Percentiles rank a stretch among this genome's conserved stretches.
Conservation (phyloP, 768 basidiomycete genomes). For the Serendipita sp. region DNA sequence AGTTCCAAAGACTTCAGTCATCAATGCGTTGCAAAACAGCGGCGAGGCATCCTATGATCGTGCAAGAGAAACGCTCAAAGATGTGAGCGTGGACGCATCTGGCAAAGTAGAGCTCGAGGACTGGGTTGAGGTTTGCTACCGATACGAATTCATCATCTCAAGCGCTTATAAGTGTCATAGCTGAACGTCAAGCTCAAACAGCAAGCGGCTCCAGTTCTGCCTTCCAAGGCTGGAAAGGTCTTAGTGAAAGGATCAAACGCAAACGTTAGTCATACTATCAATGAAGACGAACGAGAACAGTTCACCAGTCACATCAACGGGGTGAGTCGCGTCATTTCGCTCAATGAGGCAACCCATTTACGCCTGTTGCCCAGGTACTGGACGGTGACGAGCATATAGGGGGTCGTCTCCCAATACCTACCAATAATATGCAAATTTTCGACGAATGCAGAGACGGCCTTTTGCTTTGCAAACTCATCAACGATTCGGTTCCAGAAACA, state of each 20-base stretch:
- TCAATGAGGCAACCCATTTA: neutral
- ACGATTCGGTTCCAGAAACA: conserved; percentile 98
- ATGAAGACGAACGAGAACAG: conserved; percentile 87
- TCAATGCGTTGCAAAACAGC: conserved; percentile 59
- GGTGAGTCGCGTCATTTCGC: conserved; percentile 32
- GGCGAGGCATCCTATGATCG: conserved; percentile 81
- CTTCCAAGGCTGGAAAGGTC: conserved; percentile 73
- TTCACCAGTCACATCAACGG: conserved; percentile 99
- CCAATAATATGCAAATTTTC: conserved; percentile 95
- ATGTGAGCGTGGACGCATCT: conserved; percentile 85
- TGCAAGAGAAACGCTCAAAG: conserved; percentile 79
- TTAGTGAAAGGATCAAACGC: conserved; percentile 90
- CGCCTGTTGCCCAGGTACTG: conserved; percentile 45
- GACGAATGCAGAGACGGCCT: conserved; percentile 94
- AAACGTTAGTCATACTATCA: conserved; percentile 93
- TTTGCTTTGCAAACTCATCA: conserved; percentile 95
- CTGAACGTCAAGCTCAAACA: conserved; percentile 61
- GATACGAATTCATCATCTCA: neutral
- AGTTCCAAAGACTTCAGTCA: conserved; percentile 64
- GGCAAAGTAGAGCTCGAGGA: conserved; percentile 96
- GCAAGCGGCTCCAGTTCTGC: conserved; percentile 25
- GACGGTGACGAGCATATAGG: conserved; percentile 80
- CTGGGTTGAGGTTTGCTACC: conserved; percentile 78
- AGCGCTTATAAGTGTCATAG: conserved; percentile 23
- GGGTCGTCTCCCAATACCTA: conserved; percentile 80